phyloP scores from a whole-genome alignment of 1,284 basidiomycete species.

The Leccinum subfulvum region DNA sequence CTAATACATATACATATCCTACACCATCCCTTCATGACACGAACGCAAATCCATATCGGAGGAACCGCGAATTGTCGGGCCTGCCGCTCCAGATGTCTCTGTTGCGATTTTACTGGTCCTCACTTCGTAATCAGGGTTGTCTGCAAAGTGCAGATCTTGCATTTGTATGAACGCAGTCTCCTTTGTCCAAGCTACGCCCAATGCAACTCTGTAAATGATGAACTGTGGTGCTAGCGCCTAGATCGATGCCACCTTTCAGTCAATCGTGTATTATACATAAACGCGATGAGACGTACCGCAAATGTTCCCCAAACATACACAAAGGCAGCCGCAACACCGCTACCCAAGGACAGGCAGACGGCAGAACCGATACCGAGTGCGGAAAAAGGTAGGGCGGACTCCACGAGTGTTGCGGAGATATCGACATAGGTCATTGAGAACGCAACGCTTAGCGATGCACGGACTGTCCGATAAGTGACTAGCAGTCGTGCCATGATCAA shows the following conservation, averaged over 20 bases:
- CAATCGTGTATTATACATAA: background rate
- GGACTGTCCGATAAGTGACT: background rate
- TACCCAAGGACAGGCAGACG: background rate
- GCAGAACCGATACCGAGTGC: constrained; percentile 2
- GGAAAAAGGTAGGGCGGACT: constrained; percentile 7
- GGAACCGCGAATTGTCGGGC: background rate
- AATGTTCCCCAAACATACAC: constrained; percentile 3
- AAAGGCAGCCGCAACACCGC: background rate
- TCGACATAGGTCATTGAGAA: constrained; percentile 3
- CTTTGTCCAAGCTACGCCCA: constrained; percentile 4
- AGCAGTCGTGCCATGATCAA: constrained; percentile 3
- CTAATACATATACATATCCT: background rate
- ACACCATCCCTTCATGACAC: background rate
- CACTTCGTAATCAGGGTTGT: background rate
- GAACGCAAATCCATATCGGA: background rate
- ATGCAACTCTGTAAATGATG: constrained; percentile 9
- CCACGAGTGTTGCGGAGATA: constrained; percentile 5
- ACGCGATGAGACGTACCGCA: background rate
- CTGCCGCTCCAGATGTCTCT: background rate
- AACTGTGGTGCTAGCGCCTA: constrained; percentile 10
- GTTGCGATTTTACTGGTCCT: background rate
- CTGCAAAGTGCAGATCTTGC: background rate
- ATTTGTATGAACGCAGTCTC: background rate
- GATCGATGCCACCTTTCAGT: background rate
- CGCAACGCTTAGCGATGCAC: background rate